A percentile compares a stretch with the other conserved stretches of the same genome.
Evolutionary conservation across 1,284 basidiomycete species (phyloP).

Genomic region (Chalciporus sp.): DNA sequence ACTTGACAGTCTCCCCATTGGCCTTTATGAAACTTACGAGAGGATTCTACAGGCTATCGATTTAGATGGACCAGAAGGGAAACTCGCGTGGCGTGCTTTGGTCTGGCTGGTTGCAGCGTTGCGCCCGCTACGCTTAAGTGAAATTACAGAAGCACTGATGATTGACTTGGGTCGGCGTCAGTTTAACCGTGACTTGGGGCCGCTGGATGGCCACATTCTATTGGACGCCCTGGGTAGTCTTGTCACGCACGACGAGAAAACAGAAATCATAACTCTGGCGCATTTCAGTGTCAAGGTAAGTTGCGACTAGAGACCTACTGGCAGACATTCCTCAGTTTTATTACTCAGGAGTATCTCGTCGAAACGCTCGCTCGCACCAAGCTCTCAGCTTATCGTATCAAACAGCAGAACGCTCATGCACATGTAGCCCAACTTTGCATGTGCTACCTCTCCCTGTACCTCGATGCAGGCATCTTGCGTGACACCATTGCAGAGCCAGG

Average conservation of each 20-base stretch:
- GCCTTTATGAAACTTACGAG: too few relatives aligned
- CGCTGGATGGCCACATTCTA: too few relatives aligned
- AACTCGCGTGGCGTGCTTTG: conserved; percentile 4
- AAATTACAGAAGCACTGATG: conserved; percentile 6
- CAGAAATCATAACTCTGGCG: conserved; percentile 6
- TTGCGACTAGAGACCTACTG: too few relatives aligned
- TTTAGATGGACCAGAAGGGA: background rate
- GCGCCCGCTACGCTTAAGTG: too few relatives aligned
- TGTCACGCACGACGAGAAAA: conserved; percentile 9
- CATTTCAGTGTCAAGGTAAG: conserved; percentile 19
- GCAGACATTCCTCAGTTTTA: background rate
- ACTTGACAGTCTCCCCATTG: too few relatives aligned
- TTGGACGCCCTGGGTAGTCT: background rate
- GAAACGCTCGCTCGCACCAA: background rate
- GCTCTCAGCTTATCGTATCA: conserved; percentile 2
- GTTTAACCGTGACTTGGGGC: background rate
- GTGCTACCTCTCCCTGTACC: background rate
- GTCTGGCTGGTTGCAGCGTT: conserved; percentile 5
- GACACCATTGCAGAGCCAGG: too few relatives aligned
- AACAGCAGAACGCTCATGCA: conserved; percentile 3
- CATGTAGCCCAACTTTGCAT: conserved; percentile 5
- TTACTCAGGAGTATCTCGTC: conserved; percentile 10
- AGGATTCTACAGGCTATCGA: too few relatives aligned
- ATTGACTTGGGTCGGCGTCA: background rate
- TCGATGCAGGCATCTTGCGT: background rate